These are phyloP conservation scores for Blakeslea trispora DNA, from an alignment of 371 early-diverging fungal species.

Conservation along the genomic window DNA sequence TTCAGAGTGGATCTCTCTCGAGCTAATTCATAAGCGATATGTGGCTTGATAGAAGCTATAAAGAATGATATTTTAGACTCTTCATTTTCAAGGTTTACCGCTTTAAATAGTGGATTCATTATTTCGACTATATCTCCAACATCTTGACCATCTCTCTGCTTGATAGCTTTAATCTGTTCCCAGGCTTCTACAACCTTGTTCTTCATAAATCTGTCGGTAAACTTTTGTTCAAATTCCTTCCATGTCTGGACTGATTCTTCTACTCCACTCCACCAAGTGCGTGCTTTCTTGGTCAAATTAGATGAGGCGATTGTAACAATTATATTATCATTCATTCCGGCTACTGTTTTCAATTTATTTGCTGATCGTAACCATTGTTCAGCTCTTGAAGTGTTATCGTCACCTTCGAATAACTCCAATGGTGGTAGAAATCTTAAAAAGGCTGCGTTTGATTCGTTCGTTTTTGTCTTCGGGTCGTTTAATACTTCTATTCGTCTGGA, in stretches of 20 bases:
- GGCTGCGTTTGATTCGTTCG: background rate
- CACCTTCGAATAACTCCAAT: background rate
- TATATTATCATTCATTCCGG: background rate
- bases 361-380: background rate
- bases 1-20: background rate
- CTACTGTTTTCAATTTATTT: background rate
- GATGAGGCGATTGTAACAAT: background rate
- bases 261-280: background rate
- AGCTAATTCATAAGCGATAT: background rate
- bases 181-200: background rate
- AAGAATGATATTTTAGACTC: background rate
- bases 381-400: background rate
- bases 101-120: background rate
- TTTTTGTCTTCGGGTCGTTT: background rate
- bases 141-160: background rate
- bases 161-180: background rate
- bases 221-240: background rate
- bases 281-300: background rate
- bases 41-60: background rate
- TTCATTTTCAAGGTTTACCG: background rate
- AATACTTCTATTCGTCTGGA: background rate
- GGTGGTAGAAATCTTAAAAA: slow-evolving; percentile 3
- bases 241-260: background rate
- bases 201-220: background rate
- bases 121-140: background rate